Evolutionary conservation across 2,329 filamentous ascomycete genomes (phyloP).

Genomic region (Cercospora berteroae): DNA sequence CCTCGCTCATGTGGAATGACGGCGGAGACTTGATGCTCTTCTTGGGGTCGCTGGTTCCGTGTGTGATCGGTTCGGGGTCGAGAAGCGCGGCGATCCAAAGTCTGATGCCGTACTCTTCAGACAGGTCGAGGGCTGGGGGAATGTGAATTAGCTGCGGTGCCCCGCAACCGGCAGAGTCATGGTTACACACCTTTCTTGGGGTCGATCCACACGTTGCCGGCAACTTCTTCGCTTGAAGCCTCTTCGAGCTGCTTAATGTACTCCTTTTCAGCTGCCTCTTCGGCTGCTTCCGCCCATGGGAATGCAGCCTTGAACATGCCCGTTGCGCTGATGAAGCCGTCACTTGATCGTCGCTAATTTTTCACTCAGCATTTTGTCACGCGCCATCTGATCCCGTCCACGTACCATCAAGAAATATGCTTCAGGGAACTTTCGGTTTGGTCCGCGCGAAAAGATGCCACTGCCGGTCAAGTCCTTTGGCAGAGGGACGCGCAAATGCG

Average conservation of each 20-base stretch:
- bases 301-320: slow-evolving; percentile 93
- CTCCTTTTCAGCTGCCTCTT: slow-evolving; percentile 73
- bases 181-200: slow-evolving; percentile 62
- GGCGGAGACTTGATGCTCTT: slow-evolving; percentile 78
- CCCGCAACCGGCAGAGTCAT: neutral
- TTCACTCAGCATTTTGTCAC: neutral
- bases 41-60: slow-evolving; percentile 58
- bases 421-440: slow-evolving; percentile 63
- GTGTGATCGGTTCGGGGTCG: slow-evolving; percentile 76
- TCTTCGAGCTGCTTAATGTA: slow-evolving; percentile 80
- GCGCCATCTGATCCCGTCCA: slow-evolving; percentile 14
- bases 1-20: slow-evolving; percentile 56
- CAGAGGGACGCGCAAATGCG: slow-evolving; percentile 86
- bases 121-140: slow-evolving; percentile 69
- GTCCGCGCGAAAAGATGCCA: slow-evolving; percentile 82
- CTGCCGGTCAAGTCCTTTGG: slow-evolving; percentile 84
- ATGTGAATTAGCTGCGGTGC: slow-evolving; percentile 10
- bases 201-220: slow-evolving; percentile 94
- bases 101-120: slow-evolving; percentile 80
- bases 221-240: slow-evolving; percentile 87
- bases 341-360: slow-evolving; percentile 69
- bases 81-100: slow-evolving; percentile 91
- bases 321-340: slow-evolving; percentile 80
- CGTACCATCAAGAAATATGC: slow-evolving; percentile 87
- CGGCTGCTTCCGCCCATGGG: slow-evolving; percentile 63